Base-by-base conservation (phyloP, 2,329 filamentous ascomycete genomes). In the Alternaria brassicicola region DNA sequence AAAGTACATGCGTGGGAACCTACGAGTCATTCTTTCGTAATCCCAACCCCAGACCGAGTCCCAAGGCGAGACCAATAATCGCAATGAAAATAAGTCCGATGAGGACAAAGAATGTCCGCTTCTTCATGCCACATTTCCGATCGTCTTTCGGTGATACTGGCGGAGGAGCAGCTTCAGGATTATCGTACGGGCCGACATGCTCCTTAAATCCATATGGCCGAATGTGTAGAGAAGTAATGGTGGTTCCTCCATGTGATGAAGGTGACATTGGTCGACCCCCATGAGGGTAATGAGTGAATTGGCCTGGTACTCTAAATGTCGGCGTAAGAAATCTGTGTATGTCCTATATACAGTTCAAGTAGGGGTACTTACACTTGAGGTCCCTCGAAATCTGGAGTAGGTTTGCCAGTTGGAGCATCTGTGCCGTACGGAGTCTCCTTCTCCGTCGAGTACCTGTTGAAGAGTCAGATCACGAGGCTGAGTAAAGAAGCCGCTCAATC, bases 11-110 rank as follows among this genome's bases (percentile, higher is more conserved):
- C 6, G 15, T 26, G 9, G 9, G 42, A 13, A 57, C 60, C 25
- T 57, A 61, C 55, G 52, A 68, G 59, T 67, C 55, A 5, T 72
- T 74, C 26, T 70, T 73, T 17, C 67, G 31, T 12, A 73, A 39
- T 2, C 72, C 76, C 13, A 79, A 61, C 4, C 78, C 78, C 12
- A 75, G 71, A 31, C 76, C 76, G 7, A 79, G 64, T 5, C 73
- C 78, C 7, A 77, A 69, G 1, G 65, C 78, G 9, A 80, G 62
- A 5, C 68, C 71, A 33, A 79, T 55, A 0, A 74, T 59, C 38
- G 70, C 62, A 33, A 75, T 51, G 3, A 78, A 7, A 9, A 76
- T 45, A 17, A 62, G 63, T 10, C 55, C 56, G 7, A 70, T 15
- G 6, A 72, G 57, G 21, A 74, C 68, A 36, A 61, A 66, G 19